Evolutionary conservation across 129 eudicot genomes (phyloP).

Genomic region (Lonicera japonica): DNA sequence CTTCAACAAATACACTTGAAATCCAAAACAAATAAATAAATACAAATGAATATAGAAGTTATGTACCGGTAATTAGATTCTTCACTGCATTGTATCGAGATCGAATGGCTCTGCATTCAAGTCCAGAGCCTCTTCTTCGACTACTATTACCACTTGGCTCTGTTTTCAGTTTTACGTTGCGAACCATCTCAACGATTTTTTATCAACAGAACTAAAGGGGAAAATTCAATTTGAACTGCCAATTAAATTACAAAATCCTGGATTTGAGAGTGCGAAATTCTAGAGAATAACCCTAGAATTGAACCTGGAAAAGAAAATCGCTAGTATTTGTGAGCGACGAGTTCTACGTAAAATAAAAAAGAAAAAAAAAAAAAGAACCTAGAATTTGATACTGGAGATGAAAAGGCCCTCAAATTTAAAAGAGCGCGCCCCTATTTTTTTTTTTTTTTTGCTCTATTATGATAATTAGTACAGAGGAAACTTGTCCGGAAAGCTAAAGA

Average conservation of each 20-base stretch:
- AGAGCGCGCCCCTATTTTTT: no score
- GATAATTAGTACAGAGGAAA: no score
- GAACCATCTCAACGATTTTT: constrained; percentile 12
- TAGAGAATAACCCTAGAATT: background rate
- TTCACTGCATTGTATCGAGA: constrained; percentile 61
- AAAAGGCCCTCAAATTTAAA: no score
- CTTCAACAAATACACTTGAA: background rate
- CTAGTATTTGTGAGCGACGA: background rate
- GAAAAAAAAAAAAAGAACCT: no score
- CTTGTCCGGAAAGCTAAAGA: no score
- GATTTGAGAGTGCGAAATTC: background rate
- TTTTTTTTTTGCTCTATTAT: no score
- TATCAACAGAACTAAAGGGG: no score
- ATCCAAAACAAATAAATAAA: background rate
- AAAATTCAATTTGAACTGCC: no score
- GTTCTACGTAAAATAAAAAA: no score
- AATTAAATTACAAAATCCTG: background rate
- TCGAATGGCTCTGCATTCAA: constrained; percentile 56
- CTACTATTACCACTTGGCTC: background rate
- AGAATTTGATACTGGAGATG: no score
- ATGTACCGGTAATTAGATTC: constrained; percentile 44
- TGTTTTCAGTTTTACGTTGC: constrained; percentile 31
- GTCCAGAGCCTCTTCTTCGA: constrained; percentile 10
- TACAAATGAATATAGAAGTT: no score
- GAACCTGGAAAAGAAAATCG: background rate